Percentiles rank a stretch among this genome's conserved stretches.
Evolutionary conservation across 306 rosid genomes (phyloP).

Genomic region (Quercus ilex): DNA sequence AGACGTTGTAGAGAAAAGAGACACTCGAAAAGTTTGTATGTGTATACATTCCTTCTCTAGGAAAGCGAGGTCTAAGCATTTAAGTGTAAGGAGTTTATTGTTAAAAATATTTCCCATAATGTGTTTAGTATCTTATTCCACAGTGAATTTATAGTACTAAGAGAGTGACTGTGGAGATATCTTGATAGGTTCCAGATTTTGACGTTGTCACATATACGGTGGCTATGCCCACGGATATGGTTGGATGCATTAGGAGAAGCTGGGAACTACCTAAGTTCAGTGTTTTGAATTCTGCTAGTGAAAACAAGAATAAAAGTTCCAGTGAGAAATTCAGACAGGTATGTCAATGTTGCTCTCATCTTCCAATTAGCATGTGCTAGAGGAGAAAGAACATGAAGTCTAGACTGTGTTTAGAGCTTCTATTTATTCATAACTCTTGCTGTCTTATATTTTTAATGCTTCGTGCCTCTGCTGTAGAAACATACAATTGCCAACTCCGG

Average conservation of each 20-base stretch:
- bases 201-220: constrained; percentile 48
- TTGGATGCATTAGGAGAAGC: constrained; percentile 46
- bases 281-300: constrained; percentile 22
- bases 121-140: background rate
- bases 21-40: constrained; percentile 50
- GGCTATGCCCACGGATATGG: constrained; percentile 48
- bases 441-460: background rate
- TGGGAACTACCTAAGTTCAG: constrained; percentile 34
- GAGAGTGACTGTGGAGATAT: background rate
- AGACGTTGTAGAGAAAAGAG: constrained; percentile 56
- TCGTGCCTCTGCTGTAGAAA: constrained; percentile 28
- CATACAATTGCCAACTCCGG: constrained; percentile 18
- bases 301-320: constrained; percentile 10
- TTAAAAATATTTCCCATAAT: background rate
- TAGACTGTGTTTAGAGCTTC: constrained; percentile 2
- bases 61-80: constrained; percentile 32
- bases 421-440: constrained; percentile 8
- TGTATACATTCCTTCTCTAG: constrained; percentile 55
- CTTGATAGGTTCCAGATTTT: constrained; percentile 59
- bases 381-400: background rate
- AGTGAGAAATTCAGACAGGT: constrained; percentile 36
- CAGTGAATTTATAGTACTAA: background rate
- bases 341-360: constrained; percentile 19
- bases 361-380: constrained; percentile 1
- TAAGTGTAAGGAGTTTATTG: constrained; percentile 33